Evolutionary conservation across 2,329 filamentous ascomycete species (phyloP).

Genomic region (Pyrenophora seminiperda): DNA sequence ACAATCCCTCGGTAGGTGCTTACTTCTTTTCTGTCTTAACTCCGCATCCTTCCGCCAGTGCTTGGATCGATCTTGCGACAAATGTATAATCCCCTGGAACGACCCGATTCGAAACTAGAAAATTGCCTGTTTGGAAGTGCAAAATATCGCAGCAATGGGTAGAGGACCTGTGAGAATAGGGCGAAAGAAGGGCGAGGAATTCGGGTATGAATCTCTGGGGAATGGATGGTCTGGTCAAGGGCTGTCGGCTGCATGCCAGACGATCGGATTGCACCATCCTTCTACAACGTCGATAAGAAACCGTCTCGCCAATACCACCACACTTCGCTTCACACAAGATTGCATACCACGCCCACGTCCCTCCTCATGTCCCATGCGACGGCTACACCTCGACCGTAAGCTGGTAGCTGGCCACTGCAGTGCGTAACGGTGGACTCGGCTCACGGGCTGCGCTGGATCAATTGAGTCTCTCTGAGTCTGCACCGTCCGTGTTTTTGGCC

Average conservation of each 20-base stretch:
- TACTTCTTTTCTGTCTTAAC: slow-evolving; percentile 16
- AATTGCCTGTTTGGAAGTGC: neutral
- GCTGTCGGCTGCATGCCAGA: slow-evolving; percentile 12
- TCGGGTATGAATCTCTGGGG: neutral
- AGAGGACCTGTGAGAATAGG: slow-evolving; percentile 1
- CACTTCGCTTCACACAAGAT: slow-evolving; percentile 13
- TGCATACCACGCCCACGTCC: slow-evolving; percentile 21
- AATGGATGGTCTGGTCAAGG: slow-evolving; percentile 12
- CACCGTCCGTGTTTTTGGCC: neutral
- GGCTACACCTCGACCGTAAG: slow-evolving; percentile 7
- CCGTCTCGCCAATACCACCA: slow-evolving; percentile 14
- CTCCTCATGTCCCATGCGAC: neutral
- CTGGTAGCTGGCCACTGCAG: neutral
- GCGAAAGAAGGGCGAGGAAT: slow-evolving; percentile 1
- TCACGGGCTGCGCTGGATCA: neutral
- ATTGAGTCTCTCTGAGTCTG: too few relatives aligned
- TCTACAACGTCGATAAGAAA: slow-evolving; percentile 17
- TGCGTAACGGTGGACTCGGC: neutral
- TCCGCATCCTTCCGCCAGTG: slow-evolving; percentile 4
- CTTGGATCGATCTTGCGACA: neutral
- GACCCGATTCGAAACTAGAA: neutral
- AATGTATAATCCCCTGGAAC: too few relatives aligned
- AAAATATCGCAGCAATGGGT: neutral
- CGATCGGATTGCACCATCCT: slow-evolving; percentile 14
- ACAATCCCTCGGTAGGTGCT: slow-evolving; percentile 34